phyloP scores from a whole-genome alignment of 371 early-diverging fungal genomes.

The Mortierella sp. region DNA sequence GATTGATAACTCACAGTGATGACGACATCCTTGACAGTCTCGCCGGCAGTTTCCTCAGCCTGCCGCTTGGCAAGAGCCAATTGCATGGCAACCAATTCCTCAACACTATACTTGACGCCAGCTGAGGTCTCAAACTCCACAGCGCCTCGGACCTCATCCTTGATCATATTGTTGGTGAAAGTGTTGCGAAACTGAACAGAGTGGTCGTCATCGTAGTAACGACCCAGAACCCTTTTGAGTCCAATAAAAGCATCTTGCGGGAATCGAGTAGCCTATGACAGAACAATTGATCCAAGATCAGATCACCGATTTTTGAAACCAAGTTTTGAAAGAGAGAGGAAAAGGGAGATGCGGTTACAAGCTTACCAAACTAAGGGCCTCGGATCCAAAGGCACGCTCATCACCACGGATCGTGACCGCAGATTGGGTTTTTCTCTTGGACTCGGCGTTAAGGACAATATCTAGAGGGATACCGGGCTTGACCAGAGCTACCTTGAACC shows the following conservation, averaged over 20 bases:
- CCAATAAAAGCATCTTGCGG: slow-evolving; percentile 86
- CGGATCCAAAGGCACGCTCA: slow-evolving; percentile 90
- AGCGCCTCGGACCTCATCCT: slow-evolving; percentile 73
- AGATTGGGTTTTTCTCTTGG: slow-evolving; percentile 93
- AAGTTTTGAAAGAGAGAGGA: background rate
- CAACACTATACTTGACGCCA: slow-evolving; percentile 69
- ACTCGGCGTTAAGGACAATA: slow-evolving; percentile 94
- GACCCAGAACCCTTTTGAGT: slow-evolving; percentile 88
- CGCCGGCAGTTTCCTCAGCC: slow-evolving; percentile 84
- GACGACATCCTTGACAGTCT: slow-evolving; percentile 87
- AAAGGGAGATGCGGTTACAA: background rate
- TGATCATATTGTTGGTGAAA: slow-evolving; percentile 80
- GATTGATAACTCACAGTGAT: slow-evolving; percentile 77
- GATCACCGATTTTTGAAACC: background rate
- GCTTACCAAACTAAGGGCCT: slow-evolving; percentile 85
- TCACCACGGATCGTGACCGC: slow-evolving; percentile 84
- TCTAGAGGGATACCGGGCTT: slow-evolving; percentile 93
- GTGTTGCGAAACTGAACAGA: slow-evolving; percentile 76
- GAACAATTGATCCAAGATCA: background rate
- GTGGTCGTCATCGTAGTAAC: slow-evolving; percentile 75
- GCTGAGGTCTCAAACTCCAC: slow-evolving; percentile 71
- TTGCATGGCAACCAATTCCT: slow-evolving; percentile 96
- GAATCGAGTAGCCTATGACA: slow-evolving; percentile 82
- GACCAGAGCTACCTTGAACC: slow-evolving; percentile 95
- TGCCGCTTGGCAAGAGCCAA: slow-evolving; percentile 88